Base-by-base conservation (phyloP, 2,329 filamentous ascomycete genomes). In the Raffaelea deltoideospora region DNA sequence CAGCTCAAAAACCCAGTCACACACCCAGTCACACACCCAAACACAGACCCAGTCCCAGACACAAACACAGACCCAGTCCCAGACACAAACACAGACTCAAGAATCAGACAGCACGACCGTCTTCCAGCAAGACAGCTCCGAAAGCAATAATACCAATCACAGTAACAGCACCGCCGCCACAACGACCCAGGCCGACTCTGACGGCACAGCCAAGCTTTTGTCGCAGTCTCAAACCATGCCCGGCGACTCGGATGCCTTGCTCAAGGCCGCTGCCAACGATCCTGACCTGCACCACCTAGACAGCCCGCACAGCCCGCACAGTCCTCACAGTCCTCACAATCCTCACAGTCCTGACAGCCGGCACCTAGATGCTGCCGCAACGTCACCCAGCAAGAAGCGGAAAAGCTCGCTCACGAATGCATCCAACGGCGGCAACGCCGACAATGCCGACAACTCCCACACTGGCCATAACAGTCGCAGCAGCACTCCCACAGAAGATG, bases 261-360 rank as follows among this genome's bases (percentile, higher is more conserved):
- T 55, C 20, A 57, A 56, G 42, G 41, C 41, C 20, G 53, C 49
- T 4, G 53, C 54, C 15, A 57, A 55, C 37, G 44, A 54, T 21
- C 29, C 53, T 22, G 45, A 46, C 23, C 36, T 43, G 22, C 51
- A 53, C 38, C 37, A 45, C 22, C 37, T 22, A n/a, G 15, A 34
- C 24, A 10, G 22, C 19, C 20, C 17, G 6, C 5, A 27, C 22
- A n/a, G 26, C 19, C 24, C 13, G 19, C 24, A 24, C 13, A 9
- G 15, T 22, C 15, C 31, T 17, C 18, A 24, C 29, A 40, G 22
- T 29, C 21, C 20, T 24, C 52, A 8, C 35, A 38, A n/a, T n/a
- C n/a, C n/a, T n/a, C n/a, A n/a, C n/a, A n/a, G n/a, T n/a, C n/a
- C n/a, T n/a, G n/a, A n/a, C n/a, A n/a, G n/a, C n/a, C n/a, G n/a